Evolutionary conservation across 2,329 filamentous ascomycete species (phyloP), one percentile per base, ranked within the genome.

Genomic region (Coniochaeta sp.): DNA sequence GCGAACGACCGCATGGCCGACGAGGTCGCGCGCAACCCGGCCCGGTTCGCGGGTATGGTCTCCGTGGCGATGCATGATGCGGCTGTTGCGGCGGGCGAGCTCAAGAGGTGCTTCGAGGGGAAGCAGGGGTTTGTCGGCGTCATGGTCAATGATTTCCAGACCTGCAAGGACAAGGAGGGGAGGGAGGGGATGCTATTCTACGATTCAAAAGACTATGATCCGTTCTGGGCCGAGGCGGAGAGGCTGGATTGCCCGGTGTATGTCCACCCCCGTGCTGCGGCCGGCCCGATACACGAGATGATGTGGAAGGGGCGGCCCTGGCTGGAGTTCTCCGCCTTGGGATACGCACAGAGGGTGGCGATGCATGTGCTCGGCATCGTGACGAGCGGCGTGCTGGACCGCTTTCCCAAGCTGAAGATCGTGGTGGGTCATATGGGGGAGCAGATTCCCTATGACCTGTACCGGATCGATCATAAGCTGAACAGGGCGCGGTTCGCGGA

Each of bases 241-340:
- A 81, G 86, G 50, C 79, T 89, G 0, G 82, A 87, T 60, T 84
- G 87, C 0, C 85, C 85, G 0, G 77, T 89, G 57, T 89, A 88
- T 66, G 75, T 89, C 1, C 86, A 89, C 69, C 86, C 85, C 0
- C 75, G 81, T 56, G 79, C 81, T 64, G 82, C 85, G 1, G 82
- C 81, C 0, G 83, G 83, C 7, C 56, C 62, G 16, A 58, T 67
- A 12, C 61, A 58, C 22, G 63, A 68, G 26, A 62, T 64, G 47
- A 66, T 69, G 60, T 67, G 65, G 65, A 64, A 64, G 55, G 65
- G 58, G 28, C 43, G 66, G 47, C 62, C 60, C 9, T 67, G 64
- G 55, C 63, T 68, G 50, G 62, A 59, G 36, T 61, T 60, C 56
- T 62, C 64, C 38, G 62, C 63, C 14, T 60, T 66, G 43, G 61